phyloP scores from a whole-genome alignment of 1,284 basidiomycete species.

The Leccinum solheimii region DNA sequence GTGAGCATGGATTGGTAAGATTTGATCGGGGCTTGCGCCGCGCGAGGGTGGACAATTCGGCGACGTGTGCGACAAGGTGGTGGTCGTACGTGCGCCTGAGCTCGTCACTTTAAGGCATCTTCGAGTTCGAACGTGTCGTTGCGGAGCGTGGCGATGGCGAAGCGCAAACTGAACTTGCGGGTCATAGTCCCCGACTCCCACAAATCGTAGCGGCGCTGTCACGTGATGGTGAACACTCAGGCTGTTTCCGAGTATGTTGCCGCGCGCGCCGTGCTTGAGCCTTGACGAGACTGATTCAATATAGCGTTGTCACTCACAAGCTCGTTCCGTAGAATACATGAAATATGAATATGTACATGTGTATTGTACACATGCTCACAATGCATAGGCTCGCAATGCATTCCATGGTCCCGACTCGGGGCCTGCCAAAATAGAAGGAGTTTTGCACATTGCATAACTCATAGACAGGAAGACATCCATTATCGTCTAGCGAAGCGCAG shows the following conservation, averaged over 20 bases:
- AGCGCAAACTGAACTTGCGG: too few relatives aligned
- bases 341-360: not conserved
- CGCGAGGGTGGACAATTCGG: constrained; percentile 49
- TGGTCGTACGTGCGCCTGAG: constrained; percentile 50
- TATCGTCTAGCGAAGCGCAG: constrained; percentile 41
- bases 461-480: not conserved
- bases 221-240: too few relatives aligned
- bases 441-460: not conserved
- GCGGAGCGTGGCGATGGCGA: constrained; percentile 45
- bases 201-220: too few relatives aligned
- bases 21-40: constrained; percentile 35
- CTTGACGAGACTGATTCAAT: too few relatives aligned
- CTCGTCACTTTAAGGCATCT: constrained; percentile 44
- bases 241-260: too few relatives aligned
- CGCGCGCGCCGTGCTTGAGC: too few relatives aligned
- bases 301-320: too few relatives aligned
- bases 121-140: constrained; percentile 57
- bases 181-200: too few relatives aligned
- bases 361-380: not conserved
- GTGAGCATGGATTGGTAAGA: too few relatives aligned
- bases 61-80: constrained; percentile 47
- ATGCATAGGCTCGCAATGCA: not conserved
- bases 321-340: not conserved
- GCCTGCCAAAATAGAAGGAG: not conserved
- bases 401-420: not conserved